Evolutionary conservation across 306 rosid genomes (phyloP), one percentile per base, ranked within the genome.

Genomic region (Dryas drummondii): DNA sequence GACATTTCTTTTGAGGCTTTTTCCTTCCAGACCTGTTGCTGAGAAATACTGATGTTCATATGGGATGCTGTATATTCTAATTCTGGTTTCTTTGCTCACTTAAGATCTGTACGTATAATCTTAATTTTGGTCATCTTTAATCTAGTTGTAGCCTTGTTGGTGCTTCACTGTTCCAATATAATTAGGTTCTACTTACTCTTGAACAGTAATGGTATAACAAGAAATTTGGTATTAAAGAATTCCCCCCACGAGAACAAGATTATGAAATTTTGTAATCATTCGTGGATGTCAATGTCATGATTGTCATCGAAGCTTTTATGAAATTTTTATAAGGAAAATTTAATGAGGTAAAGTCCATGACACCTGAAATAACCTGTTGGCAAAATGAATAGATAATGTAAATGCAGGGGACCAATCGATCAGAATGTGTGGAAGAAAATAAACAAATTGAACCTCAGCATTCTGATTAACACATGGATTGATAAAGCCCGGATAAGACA

Each of bases 21-120:
- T 94, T 76, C 98, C 98, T 74, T 90, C 98, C 53, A 85, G 97
- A 74, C 94, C 93, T 11, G 96, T 91, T 26, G 96, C 86, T 52
- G 94, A 91, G 78, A 89, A 90, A 40, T 94, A 94, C 89, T 94
- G 86, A 89, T 75, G 75, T 47, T 62, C 68, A 15, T 55, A 4
- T 11, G 37, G 66, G 61, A 48, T 68, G 50, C 60, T 14, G 67
- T 74, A 76, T 26, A 50, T 60, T 78, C 26, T 6, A 27, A 0
- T 42, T 60, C 22, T 16, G 45, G 17, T 58, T 48, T 15, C 68
- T 5, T 68, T 42, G 68, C 10, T n/a, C 13, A 4, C 37, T 56
- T 44, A 11, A 50, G 51, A 42, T 71, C 70, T 74, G 59, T 68
- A 32, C 37, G 37, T 32, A 49, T 15, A 4, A 63, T 49, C 61